Evolutionary conservation across 139 green algal genomes (phyloP).

Genomic region (Chlorella sp.): DNA sequence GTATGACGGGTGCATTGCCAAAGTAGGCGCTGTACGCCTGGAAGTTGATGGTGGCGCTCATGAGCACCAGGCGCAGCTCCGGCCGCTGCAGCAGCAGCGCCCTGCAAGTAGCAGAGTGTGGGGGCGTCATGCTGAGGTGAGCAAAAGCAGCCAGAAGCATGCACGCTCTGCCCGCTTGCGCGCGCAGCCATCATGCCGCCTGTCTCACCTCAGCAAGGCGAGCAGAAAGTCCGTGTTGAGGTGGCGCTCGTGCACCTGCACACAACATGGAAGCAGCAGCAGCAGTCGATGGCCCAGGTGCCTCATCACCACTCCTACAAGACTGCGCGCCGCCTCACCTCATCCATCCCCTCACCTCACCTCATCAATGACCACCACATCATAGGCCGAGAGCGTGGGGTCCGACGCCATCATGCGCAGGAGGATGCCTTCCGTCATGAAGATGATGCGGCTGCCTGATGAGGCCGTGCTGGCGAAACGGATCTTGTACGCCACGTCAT

Average conservation of each 20-base stretch:
- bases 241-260: slow-evolving; percentile 86
- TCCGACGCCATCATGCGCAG: slow-evolving; percentile 47
- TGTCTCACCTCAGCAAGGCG: slow-evolving; percentile 62
- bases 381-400: slow-evolving; percentile 33
- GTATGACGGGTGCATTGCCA: slow-evolving; percentile 27
- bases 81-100: slow-evolving; percentile 57
- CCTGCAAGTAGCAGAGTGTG: too few relatives aligned
- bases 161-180: too few relatives aligned
- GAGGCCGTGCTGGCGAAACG: slow-evolving; percentile 45
- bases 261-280: slow-evolving; percentile 32
- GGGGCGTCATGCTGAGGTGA: too few relatives aligned
- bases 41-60: slow-evolving; percentile 79
- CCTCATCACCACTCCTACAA: too few relatives aligned
- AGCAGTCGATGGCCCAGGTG: not conserved
- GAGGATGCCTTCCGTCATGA: slow-evolving; percentile 51
- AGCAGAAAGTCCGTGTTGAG: slow-evolving; percentile 83
- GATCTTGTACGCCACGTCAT: slow-evolving; percentile 45
- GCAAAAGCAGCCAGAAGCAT: too few relatives aligned
- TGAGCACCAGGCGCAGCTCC: slow-evolving; percentile 74
- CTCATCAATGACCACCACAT: slow-evolving; percentile 66
- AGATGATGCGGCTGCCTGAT: slow-evolving; percentile 23
- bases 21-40: slow-evolving; percentile 39
- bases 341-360: slow-evolving; percentile 14
- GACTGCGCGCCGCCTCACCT: too few relatives aligned
- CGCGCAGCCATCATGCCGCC: too few relatives aligned